Evolutionary conservation across 2,329 filamentous ascomycete genomes (phyloP), one percentile per base, ranked within the genome.

Genomic region (Aspergillus pseudoglaucus): DNA sequence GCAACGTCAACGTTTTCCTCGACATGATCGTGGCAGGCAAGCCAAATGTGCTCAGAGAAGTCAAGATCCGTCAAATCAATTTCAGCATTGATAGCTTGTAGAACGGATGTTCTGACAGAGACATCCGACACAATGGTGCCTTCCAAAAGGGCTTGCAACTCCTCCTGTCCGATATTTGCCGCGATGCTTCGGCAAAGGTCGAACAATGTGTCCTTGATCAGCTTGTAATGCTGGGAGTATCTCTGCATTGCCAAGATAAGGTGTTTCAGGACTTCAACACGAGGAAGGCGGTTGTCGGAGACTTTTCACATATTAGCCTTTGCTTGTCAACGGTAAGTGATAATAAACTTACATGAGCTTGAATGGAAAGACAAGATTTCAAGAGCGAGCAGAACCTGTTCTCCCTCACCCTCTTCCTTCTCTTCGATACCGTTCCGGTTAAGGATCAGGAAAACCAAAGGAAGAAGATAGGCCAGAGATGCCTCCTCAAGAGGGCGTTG

Each of bases 201-300:
- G 46, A 86, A 79, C 53, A 98, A 81, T 60, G 89, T 95, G 68
- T 98, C 93, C 66, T 91, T 95, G 70, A 96, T 83, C 49, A 90
- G 75, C 69, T 95, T 95, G 74, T 96, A 96, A 68, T 98, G 93
- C 62, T 95, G 90, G 40, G 83, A 85, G 66, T 95, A 95, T 51
- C 73, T 80, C 64, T 94, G 88, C 87, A 98, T 94, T 1, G 90
- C 85, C 40, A 75, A 76, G 48, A 95, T 84, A 33, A 98, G 75
- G 3, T 80, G 76, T 2, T 80, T 74, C 3, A 97, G 68, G 33
- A 95, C 76, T 49, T 90, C 81, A 45, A 80, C 77, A 7, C 93
- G 83, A 25, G 91, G 90, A 22, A 96, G 78, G 27, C 83, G 80
- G 45, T 80, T 75, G 58, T 95, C 87, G 25, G 81, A 77, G 63